Evolutionary conservation across 805 yeast species (phyloP).

Genomic region (Ogataea neopini): DNA sequence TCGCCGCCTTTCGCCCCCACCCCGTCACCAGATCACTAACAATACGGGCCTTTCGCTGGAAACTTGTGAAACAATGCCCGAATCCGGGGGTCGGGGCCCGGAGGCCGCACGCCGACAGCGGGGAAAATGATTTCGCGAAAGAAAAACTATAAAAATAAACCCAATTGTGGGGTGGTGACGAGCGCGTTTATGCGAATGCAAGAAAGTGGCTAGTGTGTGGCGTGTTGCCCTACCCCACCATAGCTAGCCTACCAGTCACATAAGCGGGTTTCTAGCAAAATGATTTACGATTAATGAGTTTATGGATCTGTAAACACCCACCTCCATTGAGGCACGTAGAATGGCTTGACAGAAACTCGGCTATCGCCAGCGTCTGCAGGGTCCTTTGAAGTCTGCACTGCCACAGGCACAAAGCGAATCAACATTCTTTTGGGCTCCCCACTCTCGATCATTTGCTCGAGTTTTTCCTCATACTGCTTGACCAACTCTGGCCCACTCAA

Average conservation of each 20-base stretch:
- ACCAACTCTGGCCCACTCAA: neutral
- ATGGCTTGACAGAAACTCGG: neutral
- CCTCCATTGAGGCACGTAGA: neutral
- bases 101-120: constrained; percentile 4
- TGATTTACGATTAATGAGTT: neutral
- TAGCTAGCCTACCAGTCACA: neutral
- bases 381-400: neutral
- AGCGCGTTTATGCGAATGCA: neutral
- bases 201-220: neutral
- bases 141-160: neutral
- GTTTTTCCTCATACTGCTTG: neutral
- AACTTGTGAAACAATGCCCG: neutral
- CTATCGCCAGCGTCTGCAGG: neutral
- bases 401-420: constrained; percentile 1
- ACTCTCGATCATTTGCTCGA: neutral
- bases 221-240: neutral
- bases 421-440: neutral
- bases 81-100: constrained; percentile 6
- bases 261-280: too few species aligned
- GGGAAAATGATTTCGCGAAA: neutral
- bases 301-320: constrained; percentile 1
- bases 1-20: constrained; percentile 1
- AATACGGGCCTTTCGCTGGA: neutral
- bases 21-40: neutral
- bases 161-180: constrained; percentile 6